Evolutionary conservation across 2,329 filamentous ascomycete genomes (phyloP).

Genomic region (Helotiales sp.): DNA sequence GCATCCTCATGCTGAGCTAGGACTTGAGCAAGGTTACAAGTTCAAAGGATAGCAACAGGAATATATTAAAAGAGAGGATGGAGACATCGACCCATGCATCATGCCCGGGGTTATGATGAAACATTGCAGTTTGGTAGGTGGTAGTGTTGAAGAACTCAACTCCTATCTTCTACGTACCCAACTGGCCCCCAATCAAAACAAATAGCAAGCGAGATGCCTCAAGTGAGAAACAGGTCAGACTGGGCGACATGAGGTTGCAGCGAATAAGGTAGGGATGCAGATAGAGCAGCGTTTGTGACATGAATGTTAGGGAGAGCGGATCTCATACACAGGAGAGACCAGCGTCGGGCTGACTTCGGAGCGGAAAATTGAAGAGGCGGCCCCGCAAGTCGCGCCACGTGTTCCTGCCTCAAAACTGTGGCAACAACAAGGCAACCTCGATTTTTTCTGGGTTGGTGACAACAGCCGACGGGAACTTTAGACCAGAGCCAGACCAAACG

Average conservation of each 20-base stretch:
- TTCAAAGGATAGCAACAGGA: not conserved
- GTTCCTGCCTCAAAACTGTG: not conserved
- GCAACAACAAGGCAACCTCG: not conserved
- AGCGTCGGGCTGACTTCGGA: not conserved
- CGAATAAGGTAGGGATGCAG: not conserved
- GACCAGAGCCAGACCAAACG: not conserved
- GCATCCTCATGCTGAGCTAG: not conserved
- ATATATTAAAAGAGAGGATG: not conserved
- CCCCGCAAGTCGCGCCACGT: not conserved
- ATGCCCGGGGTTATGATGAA: not conserved
- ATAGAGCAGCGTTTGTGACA: not conserved
- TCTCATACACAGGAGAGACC: not conserved
- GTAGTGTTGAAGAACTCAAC: not conserved
- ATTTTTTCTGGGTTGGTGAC: not conserved
- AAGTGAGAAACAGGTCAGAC: not conserved
- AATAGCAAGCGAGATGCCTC: not conserved
- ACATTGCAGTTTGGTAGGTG: not conserved
- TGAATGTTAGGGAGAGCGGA: not conserved
- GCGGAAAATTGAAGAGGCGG: not conserved
- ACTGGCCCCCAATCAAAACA: not conserved
- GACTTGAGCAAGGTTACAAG: not conserved
- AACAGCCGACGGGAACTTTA: constrained; percentile 8
- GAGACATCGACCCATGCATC: not conserved
- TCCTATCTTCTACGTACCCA: not conserved
- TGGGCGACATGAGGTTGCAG: not conserved